These are phyloP conservation scores for Polytrichum formosum DNA, from an alignment of 225 moss, liverwort and hornwort species.

Conservation along the genomic window DNA sequence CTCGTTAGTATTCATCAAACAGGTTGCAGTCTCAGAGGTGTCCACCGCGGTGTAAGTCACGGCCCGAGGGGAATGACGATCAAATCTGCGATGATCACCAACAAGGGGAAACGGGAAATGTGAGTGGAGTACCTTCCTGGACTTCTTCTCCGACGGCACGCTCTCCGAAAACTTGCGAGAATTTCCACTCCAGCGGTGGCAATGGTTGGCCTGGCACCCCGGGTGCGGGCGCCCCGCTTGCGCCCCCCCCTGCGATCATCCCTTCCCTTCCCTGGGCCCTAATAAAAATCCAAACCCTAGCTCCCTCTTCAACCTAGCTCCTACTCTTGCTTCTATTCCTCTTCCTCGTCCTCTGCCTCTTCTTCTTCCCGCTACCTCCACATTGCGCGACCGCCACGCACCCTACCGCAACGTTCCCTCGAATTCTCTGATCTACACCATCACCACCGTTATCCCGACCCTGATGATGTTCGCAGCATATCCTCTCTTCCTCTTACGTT, in stretches of 20 bases:
- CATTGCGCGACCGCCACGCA: conserved; percentile 25
- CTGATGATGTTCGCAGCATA: not conserved
- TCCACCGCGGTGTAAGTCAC: too few species aligned
- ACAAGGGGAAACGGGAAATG: not conserved
- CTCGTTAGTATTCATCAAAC: too few species aligned
- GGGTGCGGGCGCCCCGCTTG: conserved; percentile 90
- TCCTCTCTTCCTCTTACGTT: not conserved
- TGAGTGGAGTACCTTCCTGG: conserved; percentile 52
- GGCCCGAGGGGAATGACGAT: not conserved
- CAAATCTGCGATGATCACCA: not conserved
- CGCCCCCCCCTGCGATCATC: conserved; percentile 85
- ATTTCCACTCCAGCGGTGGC: conserved; percentile 76
- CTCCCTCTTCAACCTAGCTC: not conserved
- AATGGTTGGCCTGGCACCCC: conserved; percentile 70
- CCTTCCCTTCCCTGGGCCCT: conserved; percentile 40
- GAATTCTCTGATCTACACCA: conserved; percentile 37
- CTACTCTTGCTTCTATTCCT: not conserved
- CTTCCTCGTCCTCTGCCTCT: conserved; percentile 6
- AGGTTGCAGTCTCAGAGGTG: too few species aligned
- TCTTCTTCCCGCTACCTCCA: conserved; percentile 14
- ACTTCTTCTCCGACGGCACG: conserved; percentile 66
- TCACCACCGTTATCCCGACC: conserved; percentile 9
- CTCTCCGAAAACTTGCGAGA: conserved; percentile 73
- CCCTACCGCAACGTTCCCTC: not conserved
- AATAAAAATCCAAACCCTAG: conserved; percentile 48